Evolutionary conservation across 2,329 filamentous ascomycete genomes (phyloP), one percentile per base, ranked within the genome.

Genomic region (Zymoseptoria ardabiliae): DNA sequence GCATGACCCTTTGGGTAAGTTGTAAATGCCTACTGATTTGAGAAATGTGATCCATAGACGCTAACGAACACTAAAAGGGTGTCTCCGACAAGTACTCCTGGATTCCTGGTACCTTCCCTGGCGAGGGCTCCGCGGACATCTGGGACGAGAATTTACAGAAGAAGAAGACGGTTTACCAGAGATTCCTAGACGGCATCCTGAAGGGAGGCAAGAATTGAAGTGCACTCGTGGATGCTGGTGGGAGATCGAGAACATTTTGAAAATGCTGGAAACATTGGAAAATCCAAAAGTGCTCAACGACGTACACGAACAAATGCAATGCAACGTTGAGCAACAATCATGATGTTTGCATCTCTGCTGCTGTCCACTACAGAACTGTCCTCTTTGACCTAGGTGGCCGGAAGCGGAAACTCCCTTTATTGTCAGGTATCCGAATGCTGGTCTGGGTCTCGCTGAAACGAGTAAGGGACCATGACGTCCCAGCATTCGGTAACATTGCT

Each of bases 1-100:
- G 74, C 2, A 70, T 77, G 10, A 76, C 75, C 0, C 79, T 86
- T 53, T 89, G 86, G 75, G 58, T 60, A 11, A 58, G 58, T 28
- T 49, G 10, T 4, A 4, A 5, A 50, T n/a, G 17, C 22, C 13
- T 48, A 19, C 58, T 56, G 50, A 59, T 21, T 5, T 19, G 50
- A 50, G 28, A 8, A 30, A 11, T 30, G 2, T 8, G 2, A 30
- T 30, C 28, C n/a, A n/a, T n/a, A n/a, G n/a, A n/a, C n/a, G 28
- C 28, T 30, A 8, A 30, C 28, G n/a, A 4, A 13, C n/a, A 10
- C n/a, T 35, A n/a, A 49, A 8, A 60, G 58, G 75, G 75, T 53
- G 75, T 76, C 57, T 73, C 69, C 61, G 75, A 77, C 57, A 73
- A 71, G 13, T 74, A 75, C 8, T 69, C 63, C 17, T 77, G 75